A percentile compares a stretch with the other conserved stretches of the same genome.
Evolutionary conservation across 2,329 filamentous ascomycete genomes (phyloP).

Genomic region (Fusarium nygamai): DNA sequence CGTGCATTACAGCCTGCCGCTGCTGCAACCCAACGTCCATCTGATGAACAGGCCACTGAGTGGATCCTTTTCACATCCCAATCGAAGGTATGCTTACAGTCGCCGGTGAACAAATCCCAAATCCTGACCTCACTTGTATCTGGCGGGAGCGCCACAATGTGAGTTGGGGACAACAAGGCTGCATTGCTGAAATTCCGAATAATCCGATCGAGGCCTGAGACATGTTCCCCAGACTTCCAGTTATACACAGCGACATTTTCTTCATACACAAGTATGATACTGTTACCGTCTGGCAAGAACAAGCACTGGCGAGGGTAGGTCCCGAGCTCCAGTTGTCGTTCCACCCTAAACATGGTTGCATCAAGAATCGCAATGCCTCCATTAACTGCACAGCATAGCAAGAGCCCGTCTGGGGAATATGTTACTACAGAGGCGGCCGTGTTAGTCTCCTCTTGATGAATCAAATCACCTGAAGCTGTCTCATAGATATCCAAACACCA

Average conservation of each 20-base stretch:
- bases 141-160: rapidly evolving
- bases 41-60: not conserved
- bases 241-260: rapidly evolving
- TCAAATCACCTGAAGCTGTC: rapidly evolving
- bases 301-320: rapidly evolving
- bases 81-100: rapidly evolving
- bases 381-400: rapidly evolving
- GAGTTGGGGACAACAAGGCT: not conserved
- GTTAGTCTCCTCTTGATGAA: not conserved
- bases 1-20: rapidly evolving
- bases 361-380: not conserved
- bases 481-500: rapidly evolving
- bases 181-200: rapidly evolving
- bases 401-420: not conserved
- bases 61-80: rapidly evolving
- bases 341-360: not conserved
- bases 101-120: rapidly evolving
- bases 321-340: rapidly evolving
- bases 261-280: rapidly evolving
- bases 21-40: not conserved
- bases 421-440: too few species aligned
- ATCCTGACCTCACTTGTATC: rapidly evolving
- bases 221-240: rapidly evolving
- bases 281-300: not conserved
- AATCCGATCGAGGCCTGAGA: rapidly evolving